Evolutionary conservation across 2,329 filamentous ascomycete genomes (phyloP).

Genomic region (Cladorrhinum sp.): DNA sequence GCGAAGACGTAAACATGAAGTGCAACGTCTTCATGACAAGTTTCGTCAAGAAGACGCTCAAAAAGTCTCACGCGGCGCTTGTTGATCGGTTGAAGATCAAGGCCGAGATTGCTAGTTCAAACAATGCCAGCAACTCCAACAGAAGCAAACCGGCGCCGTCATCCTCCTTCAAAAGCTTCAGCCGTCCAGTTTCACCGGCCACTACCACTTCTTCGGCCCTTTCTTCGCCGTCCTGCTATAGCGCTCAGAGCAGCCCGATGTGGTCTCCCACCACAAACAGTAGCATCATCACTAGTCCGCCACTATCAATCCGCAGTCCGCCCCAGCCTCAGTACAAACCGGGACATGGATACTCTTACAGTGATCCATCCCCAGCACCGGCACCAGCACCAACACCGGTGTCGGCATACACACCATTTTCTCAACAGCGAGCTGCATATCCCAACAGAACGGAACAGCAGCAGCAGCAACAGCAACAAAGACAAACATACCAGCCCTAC

Average conservation of each 20-base stretch:
- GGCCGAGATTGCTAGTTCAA: constrained; percentile 35
- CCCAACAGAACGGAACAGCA: background rate
- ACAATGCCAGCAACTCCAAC: constrained; percentile 1
- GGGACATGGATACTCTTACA: background rate
- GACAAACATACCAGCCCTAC: background rate
- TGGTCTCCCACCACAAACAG: constrained; percentile 12
- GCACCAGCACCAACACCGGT: background rate
- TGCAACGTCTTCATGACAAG: constrained; percentile 73
- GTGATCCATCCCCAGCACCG: background rate
- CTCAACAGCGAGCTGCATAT: background rate
- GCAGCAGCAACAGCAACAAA: background rate
- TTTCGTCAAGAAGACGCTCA: constrained; percentile 81
- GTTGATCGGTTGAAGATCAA: constrained; percentile 61
- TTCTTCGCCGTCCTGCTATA: constrained; percentile 13
- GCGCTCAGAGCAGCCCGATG: constrained; percentile 9
- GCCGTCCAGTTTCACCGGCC: constrained; percentile 5
- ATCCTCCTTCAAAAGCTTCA: background rate
- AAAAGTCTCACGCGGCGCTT: constrained; percentile 68
- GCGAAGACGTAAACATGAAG: constrained; percentile 81
- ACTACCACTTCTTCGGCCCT: background rate
- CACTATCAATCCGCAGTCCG: constrained; percentile 6
- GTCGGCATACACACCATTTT: background rate
- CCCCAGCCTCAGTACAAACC: background rate
- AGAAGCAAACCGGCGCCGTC: background rate
- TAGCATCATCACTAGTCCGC: constrained; percentile 8